These are phyloP conservation scores for Metschnikowia noctiluminum DNA, from an alignment of 805 yeast species.

Conservation along the genomic window DNA sequence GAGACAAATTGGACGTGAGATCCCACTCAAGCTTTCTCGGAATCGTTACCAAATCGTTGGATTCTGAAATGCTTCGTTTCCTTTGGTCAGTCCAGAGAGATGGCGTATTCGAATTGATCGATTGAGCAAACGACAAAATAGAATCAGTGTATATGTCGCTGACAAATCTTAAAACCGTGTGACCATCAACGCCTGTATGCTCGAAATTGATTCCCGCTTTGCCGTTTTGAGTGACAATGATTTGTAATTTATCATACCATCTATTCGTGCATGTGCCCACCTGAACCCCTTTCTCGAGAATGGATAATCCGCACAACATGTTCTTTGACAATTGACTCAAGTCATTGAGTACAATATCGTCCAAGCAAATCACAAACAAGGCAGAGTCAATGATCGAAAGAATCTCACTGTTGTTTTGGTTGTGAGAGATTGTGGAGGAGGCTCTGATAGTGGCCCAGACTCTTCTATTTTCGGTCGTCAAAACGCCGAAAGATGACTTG, in stretches of 20 bases:
- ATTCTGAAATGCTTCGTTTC: slow-evolving; percentile 27
- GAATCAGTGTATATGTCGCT: slow-evolving; percentile 91
- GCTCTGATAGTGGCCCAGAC: slow-evolving; percentile 80
- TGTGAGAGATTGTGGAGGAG: slow-evolving; percentile 37
- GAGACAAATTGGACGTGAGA: slow-evolving; percentile 67
- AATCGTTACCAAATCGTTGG: slow-evolving; percentile 46
- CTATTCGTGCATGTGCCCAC: slow-evolving; percentile 92
- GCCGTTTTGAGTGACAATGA: slow-evolving; percentile 83
- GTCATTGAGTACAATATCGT: slow-evolving; percentile 65
- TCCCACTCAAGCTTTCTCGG: slow-evolving; percentile 92
- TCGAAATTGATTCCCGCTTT: slow-evolving; percentile 93
- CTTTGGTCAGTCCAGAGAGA: slow-evolving; percentile 53
- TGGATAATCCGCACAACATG: slow-evolving; percentile 83
- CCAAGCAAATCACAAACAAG: slow-evolving; percentile 77
- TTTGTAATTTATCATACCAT: slow-evolving; percentile 91
- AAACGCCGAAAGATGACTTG: slow-evolving; percentile 78
- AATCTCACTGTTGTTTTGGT: slow-evolving; percentile 62
- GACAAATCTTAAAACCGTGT: slow-evolving; percentile 83
- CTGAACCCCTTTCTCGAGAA: slow-evolving; percentile 79
- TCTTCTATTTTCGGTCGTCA: slow-evolving; percentile 86
- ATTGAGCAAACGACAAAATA: slow-evolving; percentile 77
- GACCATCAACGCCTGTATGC: slow-evolving; percentile 95
- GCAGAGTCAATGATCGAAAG: slow-evolving; percentile 76
- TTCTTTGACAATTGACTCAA: slow-evolving; percentile 70
- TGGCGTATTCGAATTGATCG: slow-evolving; percentile 74